Evolutionary conservation across 805 yeast genomes (phyloP).

Genomic region (Myxozyma vanderwaltii): DNA sequence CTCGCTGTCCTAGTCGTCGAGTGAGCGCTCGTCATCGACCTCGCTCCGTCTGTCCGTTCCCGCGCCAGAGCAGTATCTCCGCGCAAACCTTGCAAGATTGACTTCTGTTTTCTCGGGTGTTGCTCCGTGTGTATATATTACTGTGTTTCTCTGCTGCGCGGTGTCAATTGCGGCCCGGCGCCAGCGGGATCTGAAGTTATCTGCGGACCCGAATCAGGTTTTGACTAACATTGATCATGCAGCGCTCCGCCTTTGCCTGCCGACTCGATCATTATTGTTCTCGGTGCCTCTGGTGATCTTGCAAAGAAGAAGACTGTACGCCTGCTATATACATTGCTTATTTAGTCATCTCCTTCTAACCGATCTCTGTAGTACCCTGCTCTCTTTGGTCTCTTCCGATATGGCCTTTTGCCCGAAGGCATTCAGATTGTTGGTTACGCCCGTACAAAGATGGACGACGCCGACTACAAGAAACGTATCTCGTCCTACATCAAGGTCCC

Average conservation of each 20-base stretch:
- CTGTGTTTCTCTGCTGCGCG: no score
- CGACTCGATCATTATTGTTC: slow-evolving; percentile 73
- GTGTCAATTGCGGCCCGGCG: not conserved
- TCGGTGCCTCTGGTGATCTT: slow-evolving; percentile 94
- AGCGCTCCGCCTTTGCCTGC: slow-evolving; percentile 41
- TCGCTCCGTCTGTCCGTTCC: no score
- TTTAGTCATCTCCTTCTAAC: not conserved
- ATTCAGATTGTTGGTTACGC: slow-evolving; percentile 90
- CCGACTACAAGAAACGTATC: slow-evolving; percentile 69
- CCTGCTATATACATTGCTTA: not conserved
- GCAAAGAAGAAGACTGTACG: slow-evolving; percentile 90
- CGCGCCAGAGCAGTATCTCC: no score
- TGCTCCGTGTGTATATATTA: no score
- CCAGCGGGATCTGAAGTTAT: not conserved
- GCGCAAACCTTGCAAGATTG: no score
- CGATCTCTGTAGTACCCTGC: slow-evolving; percentile 44
- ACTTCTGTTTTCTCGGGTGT: no score
- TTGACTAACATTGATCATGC: not conserved
- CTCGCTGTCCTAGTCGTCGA: not conserved
- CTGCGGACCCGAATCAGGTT: not conserved
- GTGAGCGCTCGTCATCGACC: slow-evolving; percentile 3
- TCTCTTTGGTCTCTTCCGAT: slow-evolving; percentile 52
- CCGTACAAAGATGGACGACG: slow-evolving; percentile 69
- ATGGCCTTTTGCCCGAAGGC: slow-evolving; percentile 71
- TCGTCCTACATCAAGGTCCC: slow-evolving; percentile 59